Evolutionary conservation across 345 rosid species (phyloP).

Genomic region (Populus deltoides): DNA sequence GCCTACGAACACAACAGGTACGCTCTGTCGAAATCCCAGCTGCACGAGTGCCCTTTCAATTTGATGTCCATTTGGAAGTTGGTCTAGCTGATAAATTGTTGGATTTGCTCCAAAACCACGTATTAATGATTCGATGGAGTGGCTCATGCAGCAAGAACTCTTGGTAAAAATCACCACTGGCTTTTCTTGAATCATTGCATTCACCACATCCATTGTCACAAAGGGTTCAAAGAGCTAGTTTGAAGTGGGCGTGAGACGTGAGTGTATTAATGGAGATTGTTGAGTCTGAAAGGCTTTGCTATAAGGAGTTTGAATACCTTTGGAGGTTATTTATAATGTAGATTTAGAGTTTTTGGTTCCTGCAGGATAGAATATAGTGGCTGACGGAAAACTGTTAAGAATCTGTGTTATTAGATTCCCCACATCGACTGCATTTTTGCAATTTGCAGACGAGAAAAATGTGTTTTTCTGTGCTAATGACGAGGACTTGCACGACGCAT

Average conservation of each 20-base stretch:
- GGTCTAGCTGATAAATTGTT: slow-evolving; percentile 27
- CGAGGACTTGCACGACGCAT: background rate
- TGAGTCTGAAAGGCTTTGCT: background rate
- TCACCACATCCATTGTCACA: slow-evolving; percentile 24
- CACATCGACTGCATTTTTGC: background rate
- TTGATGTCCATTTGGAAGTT: slow-evolving; percentile 22
- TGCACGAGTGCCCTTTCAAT: slow-evolving; percentile 28
- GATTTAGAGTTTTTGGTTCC: background rate
- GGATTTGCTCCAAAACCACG: slow-evolving; percentile 35
- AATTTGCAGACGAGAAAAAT: background rate
- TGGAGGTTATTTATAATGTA: slow-evolving; percentile 28
- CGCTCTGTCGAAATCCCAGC: slow-evolving; percentile 28
- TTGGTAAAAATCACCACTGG: slow-evolving; percentile 35
- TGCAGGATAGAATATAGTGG: background rate
- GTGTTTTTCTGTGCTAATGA: background rate
- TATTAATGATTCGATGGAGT: slow-evolving; percentile 25
- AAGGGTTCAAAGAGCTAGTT: too few relatives aligned
- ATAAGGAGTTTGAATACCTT: slow-evolving; percentile 5
- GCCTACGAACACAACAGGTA: slow-evolving; percentile 31
- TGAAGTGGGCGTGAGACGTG: background rate
- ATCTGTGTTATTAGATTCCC: background rate
- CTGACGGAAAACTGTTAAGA: background rate
- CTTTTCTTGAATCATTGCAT: slow-evolving; percentile 10
- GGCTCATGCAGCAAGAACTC: slow-evolving; percentile 35
- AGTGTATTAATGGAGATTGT: background rate